These are phyloP conservation scores for Chaetomium tenue DNA, from an alignment of 495 filamentous ascomycete genomes.

Conservation along the genomic window DNA sequence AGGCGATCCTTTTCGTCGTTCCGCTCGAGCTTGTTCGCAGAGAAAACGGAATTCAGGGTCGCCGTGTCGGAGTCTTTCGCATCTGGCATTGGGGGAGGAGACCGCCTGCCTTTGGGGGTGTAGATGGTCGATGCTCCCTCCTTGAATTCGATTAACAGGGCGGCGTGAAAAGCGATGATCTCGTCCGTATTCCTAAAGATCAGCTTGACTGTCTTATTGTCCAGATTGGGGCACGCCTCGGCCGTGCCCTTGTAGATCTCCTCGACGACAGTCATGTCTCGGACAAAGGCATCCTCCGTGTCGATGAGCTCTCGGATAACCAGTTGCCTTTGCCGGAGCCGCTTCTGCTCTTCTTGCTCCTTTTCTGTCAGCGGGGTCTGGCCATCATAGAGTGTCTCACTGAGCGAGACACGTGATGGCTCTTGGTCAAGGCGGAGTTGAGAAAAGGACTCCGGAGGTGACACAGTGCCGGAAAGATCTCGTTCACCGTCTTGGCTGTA, in stretches of 20 bases:
- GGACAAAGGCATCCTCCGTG: constrained; percentile 81
- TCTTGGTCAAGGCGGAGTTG: constrained; percentile 41
- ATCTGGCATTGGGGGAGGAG: constrained; percentile 36
- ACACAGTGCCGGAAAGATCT: constrained; percentile 31
- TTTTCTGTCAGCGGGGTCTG: constrained; percentile 30
- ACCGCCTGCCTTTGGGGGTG: constrained; percentile 48
- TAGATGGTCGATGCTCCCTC: constrained; percentile 73
- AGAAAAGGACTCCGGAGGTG: constrained; percentile 38
- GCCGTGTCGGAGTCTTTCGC: constrained; percentile 34
- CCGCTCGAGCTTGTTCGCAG: constrained; percentile 37
- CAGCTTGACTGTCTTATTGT: constrained; percentile 74
- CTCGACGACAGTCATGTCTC: constrained; percentile 93
- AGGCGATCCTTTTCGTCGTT: constrained; percentile 62
- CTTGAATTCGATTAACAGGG: constrained; percentile 75
- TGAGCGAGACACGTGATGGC: constrained; percentile 22
- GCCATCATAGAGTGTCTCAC: constrained; percentile 21
- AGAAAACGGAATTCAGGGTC: constrained; percentile 33
- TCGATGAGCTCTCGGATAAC: constrained; percentile 88
- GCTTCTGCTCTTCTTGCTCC: constrained; percentile 44
- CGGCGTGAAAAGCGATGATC: constrained; percentile 76
- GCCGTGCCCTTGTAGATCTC: constrained; percentile 97
- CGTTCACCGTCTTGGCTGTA: constrained; percentile 39
- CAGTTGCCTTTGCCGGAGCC: constrained; percentile 63
- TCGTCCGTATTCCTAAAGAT: constrained; percentile 90
- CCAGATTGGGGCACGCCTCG: constrained; percentile 74